phyloP scores from a whole-genome alignment of 495 filamentous ascomycete species.

The Trichoderma asperelloides region DNA sequence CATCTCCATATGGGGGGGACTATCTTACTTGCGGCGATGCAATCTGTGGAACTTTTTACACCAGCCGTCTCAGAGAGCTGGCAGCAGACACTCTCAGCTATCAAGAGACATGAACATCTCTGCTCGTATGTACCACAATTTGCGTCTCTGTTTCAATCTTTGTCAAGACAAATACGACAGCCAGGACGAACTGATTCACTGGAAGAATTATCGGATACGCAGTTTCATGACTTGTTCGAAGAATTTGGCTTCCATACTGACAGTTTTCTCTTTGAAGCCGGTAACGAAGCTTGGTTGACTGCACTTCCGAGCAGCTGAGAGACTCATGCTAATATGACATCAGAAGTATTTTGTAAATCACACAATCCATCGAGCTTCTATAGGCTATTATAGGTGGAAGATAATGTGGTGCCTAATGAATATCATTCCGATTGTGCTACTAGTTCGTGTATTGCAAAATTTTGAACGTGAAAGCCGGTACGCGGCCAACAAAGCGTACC shows the following conservation, averaged over 20 bases:
- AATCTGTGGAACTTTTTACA: neutral
- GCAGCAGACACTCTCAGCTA: neutral
- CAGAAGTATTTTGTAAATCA: too few species aligned
- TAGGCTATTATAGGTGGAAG: too few species aligned
- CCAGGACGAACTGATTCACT: neutral
- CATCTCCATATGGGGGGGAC: neutral
- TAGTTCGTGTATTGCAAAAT: too few species aligned
- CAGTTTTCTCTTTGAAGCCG: neutral
- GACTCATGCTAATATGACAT: too few species aligned
- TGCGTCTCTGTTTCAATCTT: neutral
- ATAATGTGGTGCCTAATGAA: too few species aligned
- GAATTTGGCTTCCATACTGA: neutral
- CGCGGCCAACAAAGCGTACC: too few species aligned
- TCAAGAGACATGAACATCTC: neutral
- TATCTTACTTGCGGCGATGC: neutral
- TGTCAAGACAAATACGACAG: neutral
- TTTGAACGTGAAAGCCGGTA: too few species aligned
- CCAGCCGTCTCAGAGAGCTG: neutral
- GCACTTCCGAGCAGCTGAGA: too few species aligned
- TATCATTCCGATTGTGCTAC: too few species aligned
- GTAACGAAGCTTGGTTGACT: conserved; percentile 11
- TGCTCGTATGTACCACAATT: neutral
- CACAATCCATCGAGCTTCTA: too few species aligned
- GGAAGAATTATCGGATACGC: neutral
- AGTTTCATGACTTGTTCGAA: neutral